Evolutionary conservation across 2,329 filamentous ascomycete genomes (phyloP), one percentile per base, ranked within the genome.

Genomic region (Fusarium proliferatum): DNA sequence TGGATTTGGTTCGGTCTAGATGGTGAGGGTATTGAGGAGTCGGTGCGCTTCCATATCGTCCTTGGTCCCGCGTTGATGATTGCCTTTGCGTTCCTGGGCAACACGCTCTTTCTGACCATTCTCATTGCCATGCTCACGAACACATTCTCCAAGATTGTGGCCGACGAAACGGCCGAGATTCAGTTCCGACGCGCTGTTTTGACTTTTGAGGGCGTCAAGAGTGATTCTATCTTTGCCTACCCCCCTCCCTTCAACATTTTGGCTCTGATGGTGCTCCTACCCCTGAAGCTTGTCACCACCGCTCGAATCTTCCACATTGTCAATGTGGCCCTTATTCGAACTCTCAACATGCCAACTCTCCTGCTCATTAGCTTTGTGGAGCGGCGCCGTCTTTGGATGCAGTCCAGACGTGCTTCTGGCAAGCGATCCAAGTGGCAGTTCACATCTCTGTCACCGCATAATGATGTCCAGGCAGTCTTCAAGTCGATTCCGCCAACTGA

Each of bases 1-100:
- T 94, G 91, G 90, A 92, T 94, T 74, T 94, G 92, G 92, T 94
- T 94, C 75, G 92, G 92, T 3, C 87, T 94, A 3, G 92, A 94
- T 68, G 92, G 86, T 28, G 87, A 86, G 9, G 86, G 86, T 16
- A 87, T 88, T 51, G 84, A 87, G 65, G 83, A 85, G 66, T 84
- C 84, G 5, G 82, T 82, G 13, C 87, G 90, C 51, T 92, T 94
- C 80, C 91, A 94, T 78, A 85, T 88, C 80, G 81, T 92, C 30
- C 86, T 93, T 6, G 92, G 92, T 1, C 92, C 92, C 0, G 85
- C 88, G 0, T 84, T 94, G 15, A 93, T 93, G 88, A 87, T 94
- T 64, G 86, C 89, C 8, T 94, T 94, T 80, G 91, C 92, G 9
- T 93, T 94, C 77, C 84, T 94, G 12, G 92, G 92, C 56, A 94